Percentiles rank a stretch among this genome's conserved stretches.
phyloP scores from a whole-genome alignment of 768 basidiomycete genomes.

The Chiua virens region DNA sequence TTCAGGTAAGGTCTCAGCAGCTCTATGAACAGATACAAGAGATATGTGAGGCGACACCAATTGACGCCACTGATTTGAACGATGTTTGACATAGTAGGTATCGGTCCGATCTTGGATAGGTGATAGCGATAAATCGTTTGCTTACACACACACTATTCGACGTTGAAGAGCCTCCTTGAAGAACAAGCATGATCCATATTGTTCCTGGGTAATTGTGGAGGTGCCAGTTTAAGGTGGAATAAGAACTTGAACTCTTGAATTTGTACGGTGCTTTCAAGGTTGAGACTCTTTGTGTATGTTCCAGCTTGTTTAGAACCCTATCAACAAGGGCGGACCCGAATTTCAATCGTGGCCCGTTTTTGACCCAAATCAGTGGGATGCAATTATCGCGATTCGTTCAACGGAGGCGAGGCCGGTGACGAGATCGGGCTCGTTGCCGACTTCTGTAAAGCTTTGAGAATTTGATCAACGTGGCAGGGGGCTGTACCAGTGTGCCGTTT shows the following conservation, averaged over 20 bases:
- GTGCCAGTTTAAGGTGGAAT: slow-evolving; percentile 53
- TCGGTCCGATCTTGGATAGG: too few relatives aligned
- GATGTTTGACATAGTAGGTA: too few relatives aligned
- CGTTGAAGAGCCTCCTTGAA: slow-evolving; percentile 41
- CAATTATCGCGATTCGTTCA: neutral
- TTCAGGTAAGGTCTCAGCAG: too few relatives aligned
- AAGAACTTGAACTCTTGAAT: slow-evolving; percentile 17
- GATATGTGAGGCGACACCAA: too few relatives aligned
- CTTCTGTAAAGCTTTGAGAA: too few relatives aligned
- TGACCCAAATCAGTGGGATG: neutral
- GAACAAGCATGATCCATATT: slow-evolving; percentile 42
- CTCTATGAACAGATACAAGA: too few relatives aligned
- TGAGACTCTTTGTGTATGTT: neutral
- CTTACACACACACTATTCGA: too few relatives aligned
- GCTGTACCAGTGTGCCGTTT: neutral
- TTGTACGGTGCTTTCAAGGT: neutral
- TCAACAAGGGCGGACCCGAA: neutral
- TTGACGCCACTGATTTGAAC: too few relatives aligned
- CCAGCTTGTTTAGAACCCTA: neutral
- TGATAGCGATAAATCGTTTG: too few relatives aligned
- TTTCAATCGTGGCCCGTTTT: neutral
- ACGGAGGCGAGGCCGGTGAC: neutral
- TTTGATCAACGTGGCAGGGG: neutral
- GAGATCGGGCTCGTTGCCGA: neutral
- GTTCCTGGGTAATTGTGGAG: slow-evolving; percentile 43